These are phyloP conservation scores for Phytophthora melonis DNA, from an alignment of 352 stramenopile species.

Conservation along the genomic window DNA sequence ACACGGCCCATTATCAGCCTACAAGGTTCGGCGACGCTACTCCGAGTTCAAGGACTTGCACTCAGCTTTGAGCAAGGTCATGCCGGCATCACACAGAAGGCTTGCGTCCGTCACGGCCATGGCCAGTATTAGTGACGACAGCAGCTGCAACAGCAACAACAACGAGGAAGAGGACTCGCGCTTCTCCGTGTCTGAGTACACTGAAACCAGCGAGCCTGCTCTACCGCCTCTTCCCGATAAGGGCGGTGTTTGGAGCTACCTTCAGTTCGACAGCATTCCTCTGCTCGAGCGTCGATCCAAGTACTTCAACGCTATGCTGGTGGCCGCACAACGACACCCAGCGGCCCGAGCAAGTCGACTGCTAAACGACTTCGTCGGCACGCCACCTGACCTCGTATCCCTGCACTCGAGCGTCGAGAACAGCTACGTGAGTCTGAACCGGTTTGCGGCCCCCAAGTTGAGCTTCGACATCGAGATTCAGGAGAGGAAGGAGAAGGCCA, in stretches of 20 bases:
- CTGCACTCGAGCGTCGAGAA: slow-evolving; percentile 66
- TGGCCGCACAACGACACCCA: slow-evolving; percentile 58
- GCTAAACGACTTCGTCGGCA: slow-evolving; percentile 76
- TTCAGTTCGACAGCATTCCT: slow-evolving; percentile 70
- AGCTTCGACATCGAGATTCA: slow-evolving; percentile 77
- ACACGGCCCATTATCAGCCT: slow-evolving; percentile 76
- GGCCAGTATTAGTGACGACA: slow-evolving; percentile 43
- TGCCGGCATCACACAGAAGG: slow-evolving; percentile 49
- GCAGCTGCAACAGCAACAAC: slow-evolving; percentile 5
- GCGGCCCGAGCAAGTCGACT: slow-evolving; percentile 59
- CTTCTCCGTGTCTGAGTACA: slow-evolving; percentile 37
- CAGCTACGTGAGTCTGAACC: slow-evolving; percentile 83
- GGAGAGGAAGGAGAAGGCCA: slow-evolving; percentile 76
- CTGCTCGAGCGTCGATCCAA: slow-evolving; percentile 69
- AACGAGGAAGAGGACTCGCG: slow-evolving; percentile 28
- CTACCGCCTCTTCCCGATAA: slow-evolving; percentile 73
- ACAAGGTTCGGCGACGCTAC: slow-evolving; percentile 82
- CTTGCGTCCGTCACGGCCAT: slow-evolving; percentile 41
- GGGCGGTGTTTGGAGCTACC: slow-evolving; percentile 77
- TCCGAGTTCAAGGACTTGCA: slow-evolving; percentile 79
- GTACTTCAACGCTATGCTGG: slow-evolving; percentile 77
- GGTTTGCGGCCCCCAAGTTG: slow-evolving; percentile 76
- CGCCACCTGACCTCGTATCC: slow-evolving; percentile 66
- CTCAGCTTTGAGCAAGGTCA: slow-evolving; percentile 56
- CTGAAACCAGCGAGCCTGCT: slow-evolving; percentile 18